A percentile compares a stretch with the other conserved stretches of the same genome.
These are phyloP conservation scores for Dendrothele bispora DNA, from an alignment of 768 basidiomycete genomes.

Conservation along the genomic window DNA sequence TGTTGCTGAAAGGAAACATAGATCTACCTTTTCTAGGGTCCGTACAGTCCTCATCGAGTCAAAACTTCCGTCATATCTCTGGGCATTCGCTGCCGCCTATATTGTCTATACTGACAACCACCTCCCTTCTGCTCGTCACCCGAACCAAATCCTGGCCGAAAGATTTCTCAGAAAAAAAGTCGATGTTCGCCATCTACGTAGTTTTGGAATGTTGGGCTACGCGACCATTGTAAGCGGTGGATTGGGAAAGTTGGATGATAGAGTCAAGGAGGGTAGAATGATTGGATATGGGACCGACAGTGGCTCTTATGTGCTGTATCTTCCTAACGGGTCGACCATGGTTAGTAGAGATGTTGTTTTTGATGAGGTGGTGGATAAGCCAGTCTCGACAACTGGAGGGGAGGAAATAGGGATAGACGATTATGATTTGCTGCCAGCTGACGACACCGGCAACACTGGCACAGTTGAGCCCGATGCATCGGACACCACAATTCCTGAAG, in stretches of 20 bases:
- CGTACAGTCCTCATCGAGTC: not conserved
- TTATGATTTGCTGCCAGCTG: constrained; percentile 15
- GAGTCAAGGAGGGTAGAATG: not conserved
- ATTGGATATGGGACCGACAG: not conserved
- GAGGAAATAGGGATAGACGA: not conserved
- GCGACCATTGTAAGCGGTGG: not conserved
- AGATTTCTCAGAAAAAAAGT: not conserved
- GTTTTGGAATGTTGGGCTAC: not conserved
- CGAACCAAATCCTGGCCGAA: not conserved
- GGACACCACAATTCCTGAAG: constrained; percentile 19
- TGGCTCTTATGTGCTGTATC: not conserved
- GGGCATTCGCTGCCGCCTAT: not conserved
- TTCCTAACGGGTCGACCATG: not conserved
- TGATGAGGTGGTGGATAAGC: not conserved
- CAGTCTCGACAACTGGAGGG: not conserved
- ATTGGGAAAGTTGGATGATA: not conserved
- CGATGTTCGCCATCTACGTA: not conserved
- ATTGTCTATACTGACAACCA: not conserved
- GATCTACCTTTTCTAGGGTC: not conserved
- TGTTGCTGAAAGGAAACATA: constrained; percentile 14
- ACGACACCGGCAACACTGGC: not conserved
- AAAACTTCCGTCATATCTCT: not conserved
- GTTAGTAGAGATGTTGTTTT: not conserved
- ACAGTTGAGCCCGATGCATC: not conserved
- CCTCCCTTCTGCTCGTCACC: not conserved